A percentile compares a stretch with the other conserved stretches of the same genome.
These are phyloP conservation scores for Sugiyamaella floridensis DNA, from an alignment of 805 yeast species.

Conservation along the genomic window DNA sequence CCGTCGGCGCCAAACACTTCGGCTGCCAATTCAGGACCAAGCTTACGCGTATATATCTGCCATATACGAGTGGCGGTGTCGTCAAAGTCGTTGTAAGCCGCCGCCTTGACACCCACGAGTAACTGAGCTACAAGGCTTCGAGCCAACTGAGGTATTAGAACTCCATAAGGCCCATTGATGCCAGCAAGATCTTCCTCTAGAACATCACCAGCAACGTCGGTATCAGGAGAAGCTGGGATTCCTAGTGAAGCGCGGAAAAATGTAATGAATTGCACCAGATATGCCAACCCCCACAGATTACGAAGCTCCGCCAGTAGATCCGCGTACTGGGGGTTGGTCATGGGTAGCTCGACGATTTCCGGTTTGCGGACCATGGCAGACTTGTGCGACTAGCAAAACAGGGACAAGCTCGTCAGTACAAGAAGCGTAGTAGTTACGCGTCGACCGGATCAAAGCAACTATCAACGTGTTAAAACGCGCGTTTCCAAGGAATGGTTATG, in stretches of 20 bases:
- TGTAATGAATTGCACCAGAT: conserved; percentile 25
- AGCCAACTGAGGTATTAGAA: conserved; percentile 10
- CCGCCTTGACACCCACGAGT: not conserved
- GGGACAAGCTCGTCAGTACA: too few relatives aligned
- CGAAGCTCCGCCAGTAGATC: conserved; percentile 20
- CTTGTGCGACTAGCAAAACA: not conserved
- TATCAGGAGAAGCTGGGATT: conserved; percentile 20
- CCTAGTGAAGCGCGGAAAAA: conserved; percentile 21
- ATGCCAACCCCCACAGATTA: conserved; percentile 28
- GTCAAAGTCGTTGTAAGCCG: not conserved
- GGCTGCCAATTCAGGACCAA: conserved; percentile 7
- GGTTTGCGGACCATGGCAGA: not conserved
- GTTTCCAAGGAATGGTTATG: too few relatives aligned
- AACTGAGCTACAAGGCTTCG: conserved; percentile 1
- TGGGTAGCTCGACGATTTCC: conserved; percentile 10
- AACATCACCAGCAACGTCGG: conserved; percentile 23
- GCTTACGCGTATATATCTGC: conserved; percentile 10
- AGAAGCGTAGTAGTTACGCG: too few relatives aligned
- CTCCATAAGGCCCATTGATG: conserved; percentile 11
- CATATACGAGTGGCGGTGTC: conserved; percentile 12
- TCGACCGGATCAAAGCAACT: too few relatives aligned
- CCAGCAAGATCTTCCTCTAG: conserved; percentile 31
- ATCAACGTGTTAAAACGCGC: too few relatives aligned
- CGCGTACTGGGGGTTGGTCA: conserved; percentile 15
- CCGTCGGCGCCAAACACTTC: conserved; percentile 8